Percentiles rank a stretch among this genome's conserved stretches.
phyloP scores from a whole-genome alignment of 2,329 filamentous ascomycete genomes.

The Colletotrichum lentis region DNA sequence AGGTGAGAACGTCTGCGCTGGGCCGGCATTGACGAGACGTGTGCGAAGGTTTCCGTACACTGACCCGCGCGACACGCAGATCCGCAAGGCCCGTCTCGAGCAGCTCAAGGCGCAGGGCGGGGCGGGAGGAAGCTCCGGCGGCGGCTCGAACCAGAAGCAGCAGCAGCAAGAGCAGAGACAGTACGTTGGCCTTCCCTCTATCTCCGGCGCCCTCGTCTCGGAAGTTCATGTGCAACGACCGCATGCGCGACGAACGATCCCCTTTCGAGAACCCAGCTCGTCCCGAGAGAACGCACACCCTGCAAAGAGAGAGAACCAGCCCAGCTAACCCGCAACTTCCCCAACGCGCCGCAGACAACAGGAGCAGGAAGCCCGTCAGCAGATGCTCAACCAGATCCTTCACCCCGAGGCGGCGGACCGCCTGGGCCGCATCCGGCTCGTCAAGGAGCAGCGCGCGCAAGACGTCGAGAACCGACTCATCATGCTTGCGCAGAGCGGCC shows the following conservation, averaged over 20 bases:
- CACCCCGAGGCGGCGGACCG: conserved; percentile 93
- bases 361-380: conserved; percentile 72
- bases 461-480: conserved; percentile 94
- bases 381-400: conserved; percentile 90
- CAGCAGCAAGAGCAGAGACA: conserved; percentile 64
- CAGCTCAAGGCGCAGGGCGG: conserved; percentile 82
- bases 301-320: conserved; percentile 28
- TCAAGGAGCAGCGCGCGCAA: conserved; percentile 88
- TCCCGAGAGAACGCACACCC: no score
- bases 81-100: conserved; percentile 88
- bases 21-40: no score
- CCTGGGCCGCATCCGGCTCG: conserved; percentile 90
- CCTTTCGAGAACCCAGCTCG: background rate
- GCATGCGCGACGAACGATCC: background rate
- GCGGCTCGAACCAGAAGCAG: conserved; percentile 67
- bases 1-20: conserved; percentile 42
- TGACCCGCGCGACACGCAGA: conserved; percentile 59
- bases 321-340: conserved; percentile 35
- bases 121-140: conserved; percentile 55
- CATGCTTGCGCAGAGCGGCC: conserved; percentile 86
- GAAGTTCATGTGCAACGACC: background rate
- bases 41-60: background rate
- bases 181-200: conserved; percentile 41
- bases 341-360: conserved; percentile 51
- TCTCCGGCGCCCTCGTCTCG: no score